Evolutionary conservation across 208 protist genomes (phyloP), one percentile per base, ranked within the genome.

Genomic region (Acanthamoeba sp.): DNA sequence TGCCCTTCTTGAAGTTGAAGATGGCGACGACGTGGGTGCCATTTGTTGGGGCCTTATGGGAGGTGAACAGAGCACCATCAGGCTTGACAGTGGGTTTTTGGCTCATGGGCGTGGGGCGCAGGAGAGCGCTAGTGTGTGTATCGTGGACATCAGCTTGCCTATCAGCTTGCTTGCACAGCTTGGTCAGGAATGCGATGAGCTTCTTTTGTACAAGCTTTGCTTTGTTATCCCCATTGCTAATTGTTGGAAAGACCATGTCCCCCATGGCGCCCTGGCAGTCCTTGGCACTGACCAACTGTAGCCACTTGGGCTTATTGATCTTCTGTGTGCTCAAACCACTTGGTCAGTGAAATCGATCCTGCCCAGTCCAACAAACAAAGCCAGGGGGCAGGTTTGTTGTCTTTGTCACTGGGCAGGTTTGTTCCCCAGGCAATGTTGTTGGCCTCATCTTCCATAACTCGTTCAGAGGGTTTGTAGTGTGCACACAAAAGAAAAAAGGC

Each of bases 1-100:
- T 59, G 52, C 73, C 73, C 73, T 42, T 84, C 73, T 84, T 84
- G 73, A 84, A 55, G 73, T 84, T 38, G 32, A 84, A 84, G 40
- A 84, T 22, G 32, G 73, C 73, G 73, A 84, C 40, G 38, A 52
- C 40, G 42, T 84, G 38, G 48, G 38, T 38, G 40, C 73, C 73
- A 50, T 52, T 42, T 52, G 40, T 84, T 27, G 34, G 40, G 40
- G 40, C 40, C 20, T 45, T 29, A 14, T 27, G 22, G 73, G 42
- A 34, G 40, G 73, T 3, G 27, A 52, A 84, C 2, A 84, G 27
- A 27, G 73, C 73, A 18, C 73, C 73, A 50, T 84, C 73, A 10
- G 73, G 73, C 40, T 84, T 84, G 73, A 40, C 64, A 36, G 32
- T 73, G 32, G 64, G 64, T 29, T 73, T 40, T 73, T 2, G 64